Evolutionary conservation across 768 basidiomycete genomes (phyloP), one percentile per base, ranked within the genome.

Genomic region (Candolleomyces aberdarensis): DNA sequence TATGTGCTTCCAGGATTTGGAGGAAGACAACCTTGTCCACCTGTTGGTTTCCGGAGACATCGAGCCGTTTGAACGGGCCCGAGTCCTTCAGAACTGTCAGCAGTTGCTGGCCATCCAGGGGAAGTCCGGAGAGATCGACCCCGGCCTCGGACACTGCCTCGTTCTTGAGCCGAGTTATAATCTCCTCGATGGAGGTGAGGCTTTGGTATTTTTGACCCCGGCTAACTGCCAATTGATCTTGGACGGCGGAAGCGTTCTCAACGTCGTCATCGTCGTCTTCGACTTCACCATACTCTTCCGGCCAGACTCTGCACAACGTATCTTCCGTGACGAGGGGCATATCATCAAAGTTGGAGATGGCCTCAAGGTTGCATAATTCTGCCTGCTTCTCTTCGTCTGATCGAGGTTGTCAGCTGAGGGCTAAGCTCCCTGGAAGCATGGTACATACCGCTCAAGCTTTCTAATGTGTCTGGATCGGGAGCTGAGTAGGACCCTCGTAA

Each of bases 401-500:
- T 43, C 39, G 5, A 29, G 17, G 15, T 11, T 14, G 22, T 56
- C 39, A 17, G 15, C n/a, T n/a, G 20, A 14, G n/a, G 44, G 10
- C 40, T 1, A 39, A 32, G n/a, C 32, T 32, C 13, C 26, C 22
- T 17, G 44, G 19, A 49, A 41, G 17, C 11, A 17, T n/a, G 19
- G 17, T 20, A 57, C 56, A 22, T 55, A 54, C 50, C 40, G 41
- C 41, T 43, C 13, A 13, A n/a, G n/a, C 11, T 13, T 29, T 17
- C 29, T n/a, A 20, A n/a, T 39, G 3, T n/a, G 11, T 53, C 14
- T 17, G n/a, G 3, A 14, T 54, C 20, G 13, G 39, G 50, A 20
- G 32, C 20, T 29, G 59, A 40, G 36, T 61, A 61, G 26, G 56
- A 61, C 7, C 17, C 13, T 17, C 60, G 52, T 8, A 61, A 54